phyloP scores from a whole-genome alignment of 2,329 filamentous ascomycete genomes.

The Rugonectria rugulosa region DNA sequence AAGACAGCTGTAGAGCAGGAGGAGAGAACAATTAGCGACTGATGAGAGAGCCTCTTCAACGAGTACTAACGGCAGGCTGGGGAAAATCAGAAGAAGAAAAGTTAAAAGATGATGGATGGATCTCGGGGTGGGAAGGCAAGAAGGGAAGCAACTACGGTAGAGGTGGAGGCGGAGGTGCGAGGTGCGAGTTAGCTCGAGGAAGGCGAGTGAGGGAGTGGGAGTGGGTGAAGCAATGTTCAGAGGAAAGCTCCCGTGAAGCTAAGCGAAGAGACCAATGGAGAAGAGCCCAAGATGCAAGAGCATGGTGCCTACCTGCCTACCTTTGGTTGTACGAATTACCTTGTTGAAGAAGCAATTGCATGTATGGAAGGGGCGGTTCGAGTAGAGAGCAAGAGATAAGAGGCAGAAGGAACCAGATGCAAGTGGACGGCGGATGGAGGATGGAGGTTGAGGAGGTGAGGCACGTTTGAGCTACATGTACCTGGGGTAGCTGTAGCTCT shows the following conservation, averaged over 20 bases:
- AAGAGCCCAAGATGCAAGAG: conserved; percentile 1
- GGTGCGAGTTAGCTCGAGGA: no score
- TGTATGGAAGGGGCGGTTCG: not conserved
- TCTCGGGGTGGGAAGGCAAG: not conserved
- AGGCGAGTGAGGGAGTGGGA: conserved; percentile 6
- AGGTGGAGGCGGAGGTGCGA: no score
- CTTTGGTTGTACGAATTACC: no score
- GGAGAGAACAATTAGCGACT: conserved; percentile 1
- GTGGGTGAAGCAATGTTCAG: not conserved
- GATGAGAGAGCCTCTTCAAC: not conserved
- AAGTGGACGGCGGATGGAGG: not conserved
- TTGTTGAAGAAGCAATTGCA: not conserved
- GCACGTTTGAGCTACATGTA: no score
- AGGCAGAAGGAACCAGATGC: not conserved
- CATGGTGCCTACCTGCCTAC: no score
- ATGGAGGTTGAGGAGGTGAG: no score
- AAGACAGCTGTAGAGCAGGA: not conserved
- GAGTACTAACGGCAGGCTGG: conserved; percentile 8
- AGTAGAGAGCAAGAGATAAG: not conserved
- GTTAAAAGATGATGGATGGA: not conserved
- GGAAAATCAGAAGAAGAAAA: conserved; percentile 7
- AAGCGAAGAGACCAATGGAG: conserved; percentile 6
- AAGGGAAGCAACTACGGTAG: no score
- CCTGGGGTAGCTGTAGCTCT: no score
- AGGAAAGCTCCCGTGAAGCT: conserved; percentile 5